Percentiles rank a stretch among this genome's conserved stretches.
Evolutionary conservation across 495 filamentous ascomycete genomes (phyloP).

Genomic region (Neurospora sp.): DNA sequence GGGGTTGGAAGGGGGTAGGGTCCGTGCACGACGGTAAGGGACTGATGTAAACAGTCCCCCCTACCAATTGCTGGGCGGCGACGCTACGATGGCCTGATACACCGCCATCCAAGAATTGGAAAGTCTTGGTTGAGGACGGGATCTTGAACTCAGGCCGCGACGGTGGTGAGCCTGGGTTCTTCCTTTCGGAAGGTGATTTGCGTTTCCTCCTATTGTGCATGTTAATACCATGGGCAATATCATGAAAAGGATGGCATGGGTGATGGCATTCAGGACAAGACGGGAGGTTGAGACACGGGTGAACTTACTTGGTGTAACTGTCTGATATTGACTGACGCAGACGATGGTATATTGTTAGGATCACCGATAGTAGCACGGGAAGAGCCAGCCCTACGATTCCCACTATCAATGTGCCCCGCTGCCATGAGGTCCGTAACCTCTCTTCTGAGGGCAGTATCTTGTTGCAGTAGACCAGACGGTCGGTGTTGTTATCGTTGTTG

Average conservation of each 20-base stretch:
- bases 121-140: not conserved
- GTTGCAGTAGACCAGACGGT: constrained; percentile 18
- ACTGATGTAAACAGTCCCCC: not conserved
- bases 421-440: constrained; percentile 7
- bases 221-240: not conserved
- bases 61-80: not conserved
- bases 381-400: constrained; percentile 8
- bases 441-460: constrained; percentile 6
- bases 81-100: not conserved
- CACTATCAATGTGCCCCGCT: constrained; percentile 10
- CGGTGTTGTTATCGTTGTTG: not conserved
- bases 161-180: not conserved
- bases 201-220: not conserved
- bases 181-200: not conserved
- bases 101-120: not conserved
- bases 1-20: not conserved
- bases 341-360: not conserved
- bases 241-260: not conserved
- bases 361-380: not conserved
- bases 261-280: not conserved
- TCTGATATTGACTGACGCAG: not conserved
- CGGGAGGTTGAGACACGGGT: not conserved
- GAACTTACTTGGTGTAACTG: not conserved
- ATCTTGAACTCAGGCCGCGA: not conserved
- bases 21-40: not conserved